A percentile compares a stretch with the other conserved stretches of the same genome.
Conservation (phyloP, 1,284 basidiomycete species). For the Ceratobasidium theobromae region DNA sequence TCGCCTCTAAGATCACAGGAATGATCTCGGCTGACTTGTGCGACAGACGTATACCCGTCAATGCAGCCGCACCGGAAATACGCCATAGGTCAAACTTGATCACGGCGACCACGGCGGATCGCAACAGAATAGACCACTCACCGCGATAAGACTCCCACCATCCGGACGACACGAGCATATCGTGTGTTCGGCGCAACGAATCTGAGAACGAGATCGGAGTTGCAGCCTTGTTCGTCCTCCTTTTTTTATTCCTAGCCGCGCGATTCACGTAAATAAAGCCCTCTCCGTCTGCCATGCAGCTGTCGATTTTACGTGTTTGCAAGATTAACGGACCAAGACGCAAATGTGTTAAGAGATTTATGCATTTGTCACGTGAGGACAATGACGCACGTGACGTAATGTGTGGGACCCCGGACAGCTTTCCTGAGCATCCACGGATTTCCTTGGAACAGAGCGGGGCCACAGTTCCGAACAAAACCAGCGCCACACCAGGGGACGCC, state of each 20-base stretch:
- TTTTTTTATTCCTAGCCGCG: not conserved
- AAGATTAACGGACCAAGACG: not conserved
- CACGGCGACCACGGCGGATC: too few relatives aligned
- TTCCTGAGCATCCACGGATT: not conserved
- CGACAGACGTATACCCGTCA: not conserved
- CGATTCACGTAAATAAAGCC: conserved; percentile 24
- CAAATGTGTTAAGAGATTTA: not conserved
- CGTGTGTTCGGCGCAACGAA: conserved; percentile 2
- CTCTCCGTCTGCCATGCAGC: conserved; percentile 6
- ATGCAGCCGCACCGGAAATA: not conserved
- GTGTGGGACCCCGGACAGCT: conserved; percentile 8
- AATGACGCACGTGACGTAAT: conserved; percentile 5
- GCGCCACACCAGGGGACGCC: not conserved
- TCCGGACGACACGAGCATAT: conserved; percentile 24
- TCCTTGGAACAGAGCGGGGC: not conserved
- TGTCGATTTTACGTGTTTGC: conserved; percentile 2
- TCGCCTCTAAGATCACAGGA: conserved; percentile 6
- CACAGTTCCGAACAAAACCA: not conserved
- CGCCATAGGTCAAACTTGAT: not conserved
- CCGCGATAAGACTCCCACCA: conserved; percentile 24
- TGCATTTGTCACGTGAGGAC: not conserved
- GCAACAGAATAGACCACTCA: not conserved
- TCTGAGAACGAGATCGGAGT: conserved; percentile 11
- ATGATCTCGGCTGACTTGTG: conserved; percentile 25
- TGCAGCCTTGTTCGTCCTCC: not conserved